Conservation (phyloP, 2,329 filamentous ascomycete genomes). For the Exophiala alcalophila region DNA sequence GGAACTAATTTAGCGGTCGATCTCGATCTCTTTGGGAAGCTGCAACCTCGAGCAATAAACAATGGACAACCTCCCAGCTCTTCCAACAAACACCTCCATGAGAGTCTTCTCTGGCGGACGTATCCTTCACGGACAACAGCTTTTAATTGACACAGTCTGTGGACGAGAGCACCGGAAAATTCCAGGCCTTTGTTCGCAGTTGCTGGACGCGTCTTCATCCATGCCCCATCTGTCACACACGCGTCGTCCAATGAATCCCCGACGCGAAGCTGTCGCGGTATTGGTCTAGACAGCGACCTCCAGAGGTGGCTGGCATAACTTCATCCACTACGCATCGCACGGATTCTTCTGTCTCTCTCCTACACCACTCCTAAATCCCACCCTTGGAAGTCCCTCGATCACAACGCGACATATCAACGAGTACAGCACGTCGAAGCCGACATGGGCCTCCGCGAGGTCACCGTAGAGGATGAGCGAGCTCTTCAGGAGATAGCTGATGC, state of each 20-base stretch:
- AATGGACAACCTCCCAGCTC: conserved; percentile 10
- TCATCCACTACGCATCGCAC: conserved; percentile 2
- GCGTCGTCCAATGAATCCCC: conserved; percentile 8
- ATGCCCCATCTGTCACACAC: conserved; percentile 4
- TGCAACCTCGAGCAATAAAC: conserved; percentile 18
- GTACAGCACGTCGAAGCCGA: background rate
- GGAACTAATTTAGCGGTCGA: conserved; percentile 26
- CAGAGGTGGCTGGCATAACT: conserved; percentile 1
- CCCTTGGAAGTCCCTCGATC: background rate
- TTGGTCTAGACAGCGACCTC: conserved; percentile 1
- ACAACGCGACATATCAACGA: background rate
- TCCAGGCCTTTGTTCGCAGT: background rate
- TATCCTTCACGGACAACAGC: too few species aligned
- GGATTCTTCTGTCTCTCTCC: background rate
- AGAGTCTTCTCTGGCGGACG: too few species aligned
- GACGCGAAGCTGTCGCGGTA: conserved; percentile 27
- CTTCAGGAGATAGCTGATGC: conserved; percentile 65
- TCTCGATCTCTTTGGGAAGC: conserved; percentile 13
- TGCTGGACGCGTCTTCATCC: conserved; percentile 7
- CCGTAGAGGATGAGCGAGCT: conserved; percentile 47
- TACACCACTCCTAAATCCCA: background rate
- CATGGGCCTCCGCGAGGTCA: conserved; percentile 33
- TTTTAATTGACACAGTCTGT: too few species aligned
- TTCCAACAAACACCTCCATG: conserved; percentile 5
- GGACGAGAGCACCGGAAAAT: too few species aligned